These are phyloP conservation scores for Phytophthora citrophthora DNA, from an alignment of 352 stramenopile species.

Conservation along the genomic window DNA sequence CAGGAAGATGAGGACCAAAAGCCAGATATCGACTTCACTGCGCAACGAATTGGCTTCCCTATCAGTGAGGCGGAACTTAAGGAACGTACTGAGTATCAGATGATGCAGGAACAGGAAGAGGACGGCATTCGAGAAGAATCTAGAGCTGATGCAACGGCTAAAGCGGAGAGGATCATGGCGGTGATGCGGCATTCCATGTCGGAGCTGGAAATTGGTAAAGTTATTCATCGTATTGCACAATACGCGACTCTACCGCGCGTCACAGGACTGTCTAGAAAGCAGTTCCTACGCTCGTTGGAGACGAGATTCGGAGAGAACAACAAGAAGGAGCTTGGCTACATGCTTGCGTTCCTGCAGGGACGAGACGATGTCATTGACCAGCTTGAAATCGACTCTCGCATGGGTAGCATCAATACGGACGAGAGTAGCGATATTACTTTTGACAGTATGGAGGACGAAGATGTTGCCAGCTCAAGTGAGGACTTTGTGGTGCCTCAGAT, in stretches of 20 bases:
- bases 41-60: slow-evolving; percentile 78
- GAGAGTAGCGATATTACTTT: neutral
- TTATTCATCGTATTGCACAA: slow-evolving; percentile 82
- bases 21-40: slow-evolving; percentile 69
- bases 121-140: slow-evolving; percentile 77
- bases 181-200: slow-evolving; percentile 86
- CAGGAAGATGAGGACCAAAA: slow-evolving; percentile 34
- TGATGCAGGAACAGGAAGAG: slow-evolving; percentile 37
- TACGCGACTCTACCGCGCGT: slow-evolving; percentile 82
- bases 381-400: slow-evolving; percentile 58
- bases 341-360: slow-evolving; percentile 80
- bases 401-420: slow-evolving; percentile 4
- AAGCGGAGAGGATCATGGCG: slow-evolving; percentile 81
- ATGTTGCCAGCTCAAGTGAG: slow-evolving; percentile 3
- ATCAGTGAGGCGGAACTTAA: slow-evolving; percentile 45
- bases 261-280: slow-evolving; percentile 73
- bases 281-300: slow-evolving; percentile 81
- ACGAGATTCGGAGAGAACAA: slow-evolving; percentile 64
- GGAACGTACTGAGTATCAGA: slow-evolving; percentile 39
- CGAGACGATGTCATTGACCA: slow-evolving; percentile 74
- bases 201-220: slow-evolving; percentile 81
- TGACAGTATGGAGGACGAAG: neutral
- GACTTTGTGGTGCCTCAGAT: slow-evolving; percentile 70
- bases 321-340: slow-evolving; percentile 65
- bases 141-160: slow-evolving; percentile 62